These are phyloP conservation scores for Cicer bijugum DNA, from an alignment of 306 rosid species.

Conservation along the genomic window DNA sequence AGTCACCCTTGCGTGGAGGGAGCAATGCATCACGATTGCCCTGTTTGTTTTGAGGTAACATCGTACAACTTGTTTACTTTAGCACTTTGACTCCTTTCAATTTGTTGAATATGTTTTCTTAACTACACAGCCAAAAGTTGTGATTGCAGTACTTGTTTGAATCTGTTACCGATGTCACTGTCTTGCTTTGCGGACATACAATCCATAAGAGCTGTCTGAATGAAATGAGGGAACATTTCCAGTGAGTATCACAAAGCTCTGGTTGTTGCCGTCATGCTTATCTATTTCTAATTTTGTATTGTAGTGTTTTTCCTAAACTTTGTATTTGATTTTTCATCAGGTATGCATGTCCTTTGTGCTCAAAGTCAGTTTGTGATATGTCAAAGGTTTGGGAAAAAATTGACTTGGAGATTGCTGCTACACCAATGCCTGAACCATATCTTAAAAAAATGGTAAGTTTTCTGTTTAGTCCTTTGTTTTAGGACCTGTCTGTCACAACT, in stretches of 20 bases:
- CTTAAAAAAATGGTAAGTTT: constrained; percentile 63
- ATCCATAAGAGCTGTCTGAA: constrained; percentile 73
- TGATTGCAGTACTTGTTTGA: constrained; percentile 80
- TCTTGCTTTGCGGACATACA: constrained; percentile 86
- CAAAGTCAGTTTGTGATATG: constrained; percentile 89
- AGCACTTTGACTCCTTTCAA: neutral
- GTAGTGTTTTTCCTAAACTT: neutral
- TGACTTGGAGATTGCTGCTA: constrained; percentile 83
- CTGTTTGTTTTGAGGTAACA: constrained; percentile 90
- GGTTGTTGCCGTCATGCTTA: neutral
- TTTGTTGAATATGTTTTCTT: constrained; percentile 22
- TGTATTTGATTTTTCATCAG: constrained; percentile 45
- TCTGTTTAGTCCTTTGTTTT: neutral
- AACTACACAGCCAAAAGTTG: constrained; percentile 17
- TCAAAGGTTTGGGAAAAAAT: constrained; percentile 86
- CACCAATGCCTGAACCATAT: constrained; percentile 68
- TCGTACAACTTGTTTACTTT: constrained; percentile 1
- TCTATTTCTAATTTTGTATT: neutral
- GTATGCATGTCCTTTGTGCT: constrained; percentile 87
- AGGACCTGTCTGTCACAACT: too few relatives aligned
- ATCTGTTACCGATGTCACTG: constrained; percentile 63
- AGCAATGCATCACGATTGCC: constrained; percentile 96
- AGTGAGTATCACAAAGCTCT: constrained; percentile 55
- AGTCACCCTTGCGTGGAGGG: constrained; percentile 91
- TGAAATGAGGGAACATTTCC: constrained; percentile 81